Evolutionary conservation across 2,329 filamentous ascomycete species (phyloP).

Genomic region (Phialophora chinensis): DNA sequence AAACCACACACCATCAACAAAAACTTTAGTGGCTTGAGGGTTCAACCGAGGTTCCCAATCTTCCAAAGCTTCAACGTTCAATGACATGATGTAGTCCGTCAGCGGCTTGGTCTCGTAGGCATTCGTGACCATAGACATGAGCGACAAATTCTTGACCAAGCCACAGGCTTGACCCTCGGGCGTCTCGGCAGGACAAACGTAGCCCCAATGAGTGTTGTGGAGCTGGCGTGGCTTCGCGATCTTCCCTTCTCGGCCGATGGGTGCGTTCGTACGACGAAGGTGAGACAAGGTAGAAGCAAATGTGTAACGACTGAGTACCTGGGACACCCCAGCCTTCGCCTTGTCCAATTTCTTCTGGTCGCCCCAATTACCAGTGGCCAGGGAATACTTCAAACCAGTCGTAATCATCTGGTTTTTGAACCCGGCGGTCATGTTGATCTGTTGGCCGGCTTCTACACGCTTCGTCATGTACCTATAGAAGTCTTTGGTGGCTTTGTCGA

Average conservation of each 20-base stretch:
- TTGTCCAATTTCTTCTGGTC: conserved; percentile 98
- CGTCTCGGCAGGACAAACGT: conserved; percentile 96
- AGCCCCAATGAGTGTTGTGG: conserved; percentile 98
- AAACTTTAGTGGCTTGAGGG: conserved; percentile 94
- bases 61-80: conserved; percentile 95
- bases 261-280: conserved; percentile 95
- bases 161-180: conserved; percentile 98
- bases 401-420: conserved; percentile 91
- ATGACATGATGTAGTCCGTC: conserved; percentile 91
- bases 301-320: conserved; percentile 97
- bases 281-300: conserved; percentile 96
- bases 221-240: conserved; percentile 96
- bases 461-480: conserved; percentile 89
- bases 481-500: conserved; percentile 88
- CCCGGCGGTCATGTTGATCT: conserved; percentile 89
- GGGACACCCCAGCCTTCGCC: conserved; percentile 94
- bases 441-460: conserved; percentile 84
- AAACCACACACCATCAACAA: conserved; percentile 98
- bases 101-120: conserved; percentile 90
- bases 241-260: conserved; percentile 96
- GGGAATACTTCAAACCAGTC: conserved; percentile 92
- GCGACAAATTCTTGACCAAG: conserved; percentile 93
- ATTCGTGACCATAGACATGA: conserved; percentile 98
- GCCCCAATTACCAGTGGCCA: conserved; percentile 98
- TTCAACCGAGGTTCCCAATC: conserved; percentile 88